Base-by-base conservation (phyloP, 495 filamentous ascomycete species). In the Aspergillus conjunctus region DNA sequence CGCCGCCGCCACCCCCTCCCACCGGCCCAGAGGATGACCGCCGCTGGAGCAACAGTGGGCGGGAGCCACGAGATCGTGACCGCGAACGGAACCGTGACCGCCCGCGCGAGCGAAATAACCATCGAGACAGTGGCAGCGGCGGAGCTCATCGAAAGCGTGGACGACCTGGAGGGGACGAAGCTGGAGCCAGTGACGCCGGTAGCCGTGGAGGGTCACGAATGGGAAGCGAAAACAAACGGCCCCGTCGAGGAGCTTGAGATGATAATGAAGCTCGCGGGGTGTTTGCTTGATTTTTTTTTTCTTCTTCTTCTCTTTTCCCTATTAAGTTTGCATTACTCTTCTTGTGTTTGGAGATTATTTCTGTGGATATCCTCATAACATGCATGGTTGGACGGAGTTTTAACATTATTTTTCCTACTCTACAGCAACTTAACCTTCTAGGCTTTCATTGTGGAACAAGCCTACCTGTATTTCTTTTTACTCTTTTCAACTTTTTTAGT, bases 171-270 rank as follows among this genome's bases (percentile, higher is more conserved):
- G 68, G 62, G 12, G 74, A 76, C 4, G 66, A 71, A 17, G 63
- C 59, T 18, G 41, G 66, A 22, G 71, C 69, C 31, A 76, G 70
- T 15, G 71, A 74, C 57, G 71, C 68, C 48, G 56, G 58, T 44
- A 66, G 61, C n/a, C 70, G 76, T 20, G 76, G 67, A 26, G 72
- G 76, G 26, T 71, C 67, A 58, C 63, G 77, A 10, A 73, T 72
- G 60, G 74, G 75, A 21, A 69, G 66, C 58, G 78, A 81, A 4
- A 81, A 65, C 59, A 81, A 81, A 59, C 74, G 78, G 32, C 73
- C 75, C 51, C 74, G 78, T 50, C 75, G 78, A 39, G 78, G 78
- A 52, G 66, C 63, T 34, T 79, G 63, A 76, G 51, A 8, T 18
- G 20, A 26, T 11, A 31, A 30, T 20, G 51, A 34, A 49, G 17